Base-by-base conservation (phyloP, 495 filamentous ascomycete genomes). In the Parathielavia appendiculata region DNA sequence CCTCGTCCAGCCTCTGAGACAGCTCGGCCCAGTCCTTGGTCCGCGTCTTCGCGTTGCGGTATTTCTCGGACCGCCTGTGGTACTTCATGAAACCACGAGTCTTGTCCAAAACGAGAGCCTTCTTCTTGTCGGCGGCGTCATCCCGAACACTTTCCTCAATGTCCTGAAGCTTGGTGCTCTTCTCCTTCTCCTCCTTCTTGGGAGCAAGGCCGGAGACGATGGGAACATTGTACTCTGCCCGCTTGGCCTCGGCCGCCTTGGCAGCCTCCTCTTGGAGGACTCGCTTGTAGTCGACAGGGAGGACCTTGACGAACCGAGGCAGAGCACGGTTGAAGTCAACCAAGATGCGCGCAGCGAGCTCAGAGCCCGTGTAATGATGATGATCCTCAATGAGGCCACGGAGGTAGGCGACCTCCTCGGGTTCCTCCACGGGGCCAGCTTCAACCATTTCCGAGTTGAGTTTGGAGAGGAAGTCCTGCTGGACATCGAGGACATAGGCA, bases 371-470 rank as follows among this genome's bases (percentile, higher is more conserved):
- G 79, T 97, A 99, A 70, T 99, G 93, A 73, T 97, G 95, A 67
- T 99, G 93, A 66, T 99, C 93, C 73, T 99, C 93, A 59, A 99
- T 90, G 59, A 97, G 77, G 54, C 93, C 90, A 54, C 93, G 90
- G 20, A 99, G 83, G 66, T 86, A 97, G 45, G 93, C 92, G 65
- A 99, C 93, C 69, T 99, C 93, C 44, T 85, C 76, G 5, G 90
- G 90, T 54, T 99, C 93, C 60, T 93, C 90, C 54, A 99, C 77
- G 12, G 82, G 79, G 45, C 90, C 90, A 20, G 95, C 83, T 72
- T 97, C 92, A 60, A 99, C 95, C 95, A 99, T 97, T 76, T 99
- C 93, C 70, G 84, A 85, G 77, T 99, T 99, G 75, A 97, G 88
- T 81, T 97, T 97, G 51, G 86, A 84, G 69, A 86, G 76, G 79